A percentile compares a stretch with the other conserved stretches of the same genome.
phyloP scores from a whole-genome alignment of 257 asterid genomes.

The Fraxinus anomala region DNA sequence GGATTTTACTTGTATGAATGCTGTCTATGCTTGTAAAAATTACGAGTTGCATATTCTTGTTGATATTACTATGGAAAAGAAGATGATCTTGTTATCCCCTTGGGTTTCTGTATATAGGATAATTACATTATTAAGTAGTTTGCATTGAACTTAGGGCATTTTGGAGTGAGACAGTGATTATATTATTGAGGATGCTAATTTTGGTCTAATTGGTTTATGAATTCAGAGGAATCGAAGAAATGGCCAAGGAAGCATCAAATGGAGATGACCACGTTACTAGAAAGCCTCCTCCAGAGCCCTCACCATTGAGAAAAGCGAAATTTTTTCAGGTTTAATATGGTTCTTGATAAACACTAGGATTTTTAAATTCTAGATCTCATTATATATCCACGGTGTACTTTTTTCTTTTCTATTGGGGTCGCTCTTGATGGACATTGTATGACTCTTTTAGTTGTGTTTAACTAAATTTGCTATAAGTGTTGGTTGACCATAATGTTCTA shows the following conservation, averaged over 20 bases:
- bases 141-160: constrained; percentile 8
- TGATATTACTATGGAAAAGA: constrained; percentile 4
- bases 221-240: constrained; percentile 33
- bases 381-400: not conserved
- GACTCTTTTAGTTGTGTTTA: not conserved
- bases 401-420: not conserved
- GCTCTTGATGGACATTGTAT: not conserved
- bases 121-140: not conserved
- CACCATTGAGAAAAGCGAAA: constrained; percentile 87
- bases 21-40: constrained; percentile 9
- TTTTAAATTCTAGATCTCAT: not conserved
- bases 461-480: not conserved
- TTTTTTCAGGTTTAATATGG: constrained; percentile 66
- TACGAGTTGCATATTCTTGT: constrained; percentile 2
- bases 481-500: not conserved
- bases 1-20: not conserved
- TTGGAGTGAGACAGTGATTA: not conserved
- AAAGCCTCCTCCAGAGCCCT: constrained; percentile 97
- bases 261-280: constrained; percentile 55
- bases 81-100: not conserved
- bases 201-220: constrained; percentile 3
- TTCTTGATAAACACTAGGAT: not conserved
- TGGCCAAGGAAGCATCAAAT: constrained; percentile 72
- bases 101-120: not conserved
- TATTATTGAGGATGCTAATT: constrained; percentile 17